A percentile compares a stretch with the other conserved stretches of the same genome.
Conservation (phyloP, 176 grass and related monocot species). For the Carex pumila region DNA sequence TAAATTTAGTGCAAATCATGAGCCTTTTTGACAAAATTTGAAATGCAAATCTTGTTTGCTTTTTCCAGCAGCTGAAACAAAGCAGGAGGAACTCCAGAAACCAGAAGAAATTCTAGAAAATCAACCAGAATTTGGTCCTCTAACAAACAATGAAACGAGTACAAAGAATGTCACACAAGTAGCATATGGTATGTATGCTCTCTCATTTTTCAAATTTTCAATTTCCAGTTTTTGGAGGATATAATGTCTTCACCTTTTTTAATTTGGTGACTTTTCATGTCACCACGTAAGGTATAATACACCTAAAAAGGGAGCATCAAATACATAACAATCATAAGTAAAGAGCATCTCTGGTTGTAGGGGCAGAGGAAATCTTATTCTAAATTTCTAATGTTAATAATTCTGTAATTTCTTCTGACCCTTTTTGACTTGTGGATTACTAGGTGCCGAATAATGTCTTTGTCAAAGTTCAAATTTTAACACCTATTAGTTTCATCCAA, state of each 20-base stretch:
- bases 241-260: neutral
- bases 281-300: neutral
- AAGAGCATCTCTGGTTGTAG: neutral
- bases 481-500: neutral
- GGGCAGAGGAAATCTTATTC: neutral
- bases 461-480: neutral
- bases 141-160: neutral
- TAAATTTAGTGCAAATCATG: neutral
- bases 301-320: neutral
- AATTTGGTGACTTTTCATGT: neutral
- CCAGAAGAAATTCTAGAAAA: neutral
- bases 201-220: neutral
- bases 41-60: neutral
- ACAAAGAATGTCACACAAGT: neutral
- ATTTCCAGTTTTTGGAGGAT: neutral
- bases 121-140: neutral
- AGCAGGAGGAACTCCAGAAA: neutral
- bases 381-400: neutral
- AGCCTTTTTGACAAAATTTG: neutral
- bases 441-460: neutral
- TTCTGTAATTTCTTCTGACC: neutral
- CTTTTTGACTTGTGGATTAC: neutral
- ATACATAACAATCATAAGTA: neutral
- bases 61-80: neutral
- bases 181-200: neutral